Evolutionary conservation across 1,284 basidiomycete genomes (phyloP), one percentile per base, ranked within the genome.

Genomic region (Afroboletus lepidellus): DNA sequence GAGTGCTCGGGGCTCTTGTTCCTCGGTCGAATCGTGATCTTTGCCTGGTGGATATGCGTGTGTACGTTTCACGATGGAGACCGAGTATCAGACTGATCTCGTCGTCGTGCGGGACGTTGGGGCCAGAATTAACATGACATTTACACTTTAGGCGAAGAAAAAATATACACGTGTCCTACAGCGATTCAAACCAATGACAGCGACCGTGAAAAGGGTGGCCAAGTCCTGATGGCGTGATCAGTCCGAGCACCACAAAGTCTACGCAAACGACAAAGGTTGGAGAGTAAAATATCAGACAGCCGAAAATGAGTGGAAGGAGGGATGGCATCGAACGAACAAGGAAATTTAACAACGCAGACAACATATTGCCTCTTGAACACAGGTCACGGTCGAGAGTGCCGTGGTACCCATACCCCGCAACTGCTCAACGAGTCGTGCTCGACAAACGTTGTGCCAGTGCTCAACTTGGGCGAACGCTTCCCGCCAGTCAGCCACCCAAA

Each of bases 401-500:
- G 50, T 2, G 46, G 56, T 8, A 16, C 41, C 62, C 62, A 64
- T 36, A 67, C 63, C 2, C 11, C 30, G 8, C 51, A 51, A 9
- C 15, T 38, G 18, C 52, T 54, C 52, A 64, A 38, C 5, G 43
- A 41, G 43, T 64, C 63, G 18, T 61, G 55, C 23, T 50, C 48
- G 27, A n/a, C 20, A 18, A 36, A 29, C 21, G 30, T 20, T 8
- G 36, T 32, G 13, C 23, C 27, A 11, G 16, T 16, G 29, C 13
- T 38, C 32, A 55, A 1, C 20, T 50, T 64, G 41, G 42, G 27
- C 1, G 49, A 12, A 11, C 54, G 64, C 39, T 33, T 48, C 15
- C 47, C 29, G 18, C 54, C 54, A 1, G 27, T 36, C 5, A 64
- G 27, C 62, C 64, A 61, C 0, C 41, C 13, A 48, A 64, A 64